phyloP scores from a whole-genome alignment of 2,329 filamentous ascomycete species.

The Arthrinium phaeospermum region DNA sequence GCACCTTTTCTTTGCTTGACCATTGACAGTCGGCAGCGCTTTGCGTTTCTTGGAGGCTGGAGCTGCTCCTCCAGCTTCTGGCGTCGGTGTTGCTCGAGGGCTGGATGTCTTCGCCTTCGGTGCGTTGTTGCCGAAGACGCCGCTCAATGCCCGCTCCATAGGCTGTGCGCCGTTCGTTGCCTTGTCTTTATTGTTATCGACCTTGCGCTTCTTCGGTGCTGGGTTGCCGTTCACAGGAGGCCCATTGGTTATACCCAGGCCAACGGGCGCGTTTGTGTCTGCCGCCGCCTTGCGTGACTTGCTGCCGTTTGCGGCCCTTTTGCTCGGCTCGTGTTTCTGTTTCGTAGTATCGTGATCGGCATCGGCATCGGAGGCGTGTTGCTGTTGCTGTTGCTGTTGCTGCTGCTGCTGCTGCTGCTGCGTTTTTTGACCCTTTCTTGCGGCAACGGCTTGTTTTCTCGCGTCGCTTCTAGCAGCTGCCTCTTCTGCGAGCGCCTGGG shows the following conservation, averaged over 20 bases:
- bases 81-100: constrained; percentile 70
- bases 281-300: constrained; percentile 67
- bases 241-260: constrained; percentile 69
- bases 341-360: constrained; percentile 56
- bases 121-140: constrained; percentile 55
- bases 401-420: constrained; percentile 21
- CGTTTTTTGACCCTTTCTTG: constrained; percentile 70
- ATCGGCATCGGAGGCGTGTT: constrained; percentile 80
- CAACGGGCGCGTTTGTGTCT: constrained; percentile 57
- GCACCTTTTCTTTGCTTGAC: constrained; percentile 81
- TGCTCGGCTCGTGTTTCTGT: constrained; percentile 53
- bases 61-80: constrained; percentile 50
- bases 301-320: constrained; percentile 65
- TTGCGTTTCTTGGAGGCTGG: constrained; percentile 73
- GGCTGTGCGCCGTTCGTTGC: constrained; percentile 52
- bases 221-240: constrained; percentile 55
- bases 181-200: constrained; percentile 72
- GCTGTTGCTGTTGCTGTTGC: constrained; percentile 18
- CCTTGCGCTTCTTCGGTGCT: constrained; percentile 78
- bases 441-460: constrained; percentile 71
- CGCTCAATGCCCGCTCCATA: constrained; percentile 74
- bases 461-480: constrained; percentile 61
- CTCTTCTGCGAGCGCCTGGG: constrained; percentile 80
- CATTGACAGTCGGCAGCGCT: constrained; percentile 67
- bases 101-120: constrained; percentile 67